A percentile compares a stretch with the other conserved stretches of the same genome.
Evolutionary conservation across 2,329 filamentous ascomycete species (phyloP).

Genomic region (Hymenoscyphus scutula): DNA sequence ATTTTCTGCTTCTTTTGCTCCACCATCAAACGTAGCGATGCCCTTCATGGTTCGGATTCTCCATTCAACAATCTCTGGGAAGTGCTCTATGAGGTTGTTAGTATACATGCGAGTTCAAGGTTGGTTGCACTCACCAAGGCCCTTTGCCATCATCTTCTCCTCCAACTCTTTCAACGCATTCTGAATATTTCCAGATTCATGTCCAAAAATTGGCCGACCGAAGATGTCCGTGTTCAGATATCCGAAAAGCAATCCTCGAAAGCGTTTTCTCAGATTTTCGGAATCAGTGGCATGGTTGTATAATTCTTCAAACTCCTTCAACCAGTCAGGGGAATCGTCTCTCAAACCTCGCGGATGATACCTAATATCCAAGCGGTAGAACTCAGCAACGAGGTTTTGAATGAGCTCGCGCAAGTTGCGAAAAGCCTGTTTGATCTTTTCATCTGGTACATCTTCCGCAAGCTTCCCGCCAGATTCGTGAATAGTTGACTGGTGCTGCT

Average conservation of each 20-base stretch:
- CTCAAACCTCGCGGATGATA: neutral
- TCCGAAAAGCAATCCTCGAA: neutral
- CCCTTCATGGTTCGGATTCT: slow-evolving; percentile 9
- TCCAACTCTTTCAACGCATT: neutral
- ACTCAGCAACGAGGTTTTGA: slow-evolving; percentile 8
- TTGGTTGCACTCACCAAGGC: neutral
- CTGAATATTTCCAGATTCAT: neutral
- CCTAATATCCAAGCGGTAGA: neutral
- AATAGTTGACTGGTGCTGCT: neutral
- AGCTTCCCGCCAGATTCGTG: neutral
- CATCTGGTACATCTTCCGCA: neutral
- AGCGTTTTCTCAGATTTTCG: neutral
- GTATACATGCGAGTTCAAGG: neutral
- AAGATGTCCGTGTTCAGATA: neutral
- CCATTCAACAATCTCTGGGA: slow-evolving; percentile 14
- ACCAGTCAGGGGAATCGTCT: neutral
- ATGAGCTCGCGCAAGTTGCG: slow-evolving; percentile 1
- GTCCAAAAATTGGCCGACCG: neutral
- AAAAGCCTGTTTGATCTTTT: neutral
- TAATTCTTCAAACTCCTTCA: slow-evolving; percentile 4
- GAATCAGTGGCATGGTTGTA: neutral
- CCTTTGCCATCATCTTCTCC: neutral
- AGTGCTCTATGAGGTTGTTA: neutral
- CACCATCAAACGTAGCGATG: neutral
- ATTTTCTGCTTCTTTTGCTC: neutral